Evolutionary conservation across 805 yeast genomes (phyloP), one percentile per base, ranked within the genome.

Genomic region (Alloascoidea africana): DNA sequence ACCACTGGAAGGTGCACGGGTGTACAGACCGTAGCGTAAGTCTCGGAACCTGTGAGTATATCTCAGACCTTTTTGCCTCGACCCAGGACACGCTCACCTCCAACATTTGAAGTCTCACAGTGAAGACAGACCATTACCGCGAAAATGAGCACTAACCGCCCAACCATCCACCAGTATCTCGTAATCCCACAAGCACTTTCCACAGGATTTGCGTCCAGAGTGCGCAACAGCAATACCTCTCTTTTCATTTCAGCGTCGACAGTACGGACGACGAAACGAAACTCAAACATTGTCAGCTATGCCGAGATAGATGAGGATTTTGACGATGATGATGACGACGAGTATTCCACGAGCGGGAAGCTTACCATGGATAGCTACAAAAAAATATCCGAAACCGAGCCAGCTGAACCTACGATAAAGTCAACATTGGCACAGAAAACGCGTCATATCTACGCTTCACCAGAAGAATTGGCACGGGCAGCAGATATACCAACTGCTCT

Each of bases 241-340:
- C 58, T 87, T 19, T 71, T 77, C 46, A 66, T 79, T 27, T 70
- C 84, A 2, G 79, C 85, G 1, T 76, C 80, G 16, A 82, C 84
- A 2, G 73, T 86, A 2, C 68, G 96, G 45, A 68, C 78, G 18
- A 76, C 85, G 23, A 85, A 84, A 53, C 65, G 95, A 47, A 76
- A 83, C 6, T 61, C 72, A 34, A 68, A 69, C 30, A 78, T 75
- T 36, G 73, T 83, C 37, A 83, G 81, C 52, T 86, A 86, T 51
- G 91, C 95, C 0, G 96, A 85, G 52, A 66, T 73, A 41, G 94
- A 83, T 43, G 73, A 70, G 36, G 76, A 76, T 44, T 68, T 69
- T 41, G 71, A 66, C 41, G 72, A 66, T 19, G 73, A 67, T 38
- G 70, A 59, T 27, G 62, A 58, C 16, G 60, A 51, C 27, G 44